Evolutionary conservation across 768 basidiomycete species (phyloP), one percentile per base, ranked within the genome.

Genomic region (Boletus pseudopeckii): DNA sequence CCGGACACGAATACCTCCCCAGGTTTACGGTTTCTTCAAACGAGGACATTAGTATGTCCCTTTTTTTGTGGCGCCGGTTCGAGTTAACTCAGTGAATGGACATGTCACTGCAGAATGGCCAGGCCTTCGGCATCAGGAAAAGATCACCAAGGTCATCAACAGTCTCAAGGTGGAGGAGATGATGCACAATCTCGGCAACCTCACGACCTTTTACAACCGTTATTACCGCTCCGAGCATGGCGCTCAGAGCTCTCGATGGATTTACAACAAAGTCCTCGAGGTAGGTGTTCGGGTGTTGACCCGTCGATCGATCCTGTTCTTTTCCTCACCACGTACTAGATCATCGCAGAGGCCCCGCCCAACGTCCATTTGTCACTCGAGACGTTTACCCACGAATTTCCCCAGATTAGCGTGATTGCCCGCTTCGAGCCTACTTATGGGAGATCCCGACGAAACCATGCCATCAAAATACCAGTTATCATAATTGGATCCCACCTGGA

Each of bases 401-500:
- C 63, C 0, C 64, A 65, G 33, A 38, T 47, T 14, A 61, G 50
- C 32, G 44, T 65, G 24, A 63, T 73, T 13, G 62, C 62, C 10
- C 69, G 64, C 24, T 60, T 73, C 33, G 61, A 68, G 18, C 61
- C 64, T 17, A 18, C 33, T 6, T 49, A 7, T 10, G 48, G 48
- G 13, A 18, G 45, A 37, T 41, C 39, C 28, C 22, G 38, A 32
- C 33, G 34, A 11, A 55, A 63, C 37, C 24, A 11, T 24, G 36
- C 22, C 5, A 42, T 52, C 30, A 55, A 61, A 9, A 49, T 55
- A 22, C 67, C 71, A 5, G 61, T 69, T 45, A 69, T 71, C 36
- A 72, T 77, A 48, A 54, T 78, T 38, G 76, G 72, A 18, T 71
- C 74, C 9, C 76, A 77, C 53, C 71, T 77, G 60, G 76, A 77